phyloP scores from a whole-genome alignment of 2,329 filamentous ascomycete genomes.

The Rachicladosporium sp. region DNA sequence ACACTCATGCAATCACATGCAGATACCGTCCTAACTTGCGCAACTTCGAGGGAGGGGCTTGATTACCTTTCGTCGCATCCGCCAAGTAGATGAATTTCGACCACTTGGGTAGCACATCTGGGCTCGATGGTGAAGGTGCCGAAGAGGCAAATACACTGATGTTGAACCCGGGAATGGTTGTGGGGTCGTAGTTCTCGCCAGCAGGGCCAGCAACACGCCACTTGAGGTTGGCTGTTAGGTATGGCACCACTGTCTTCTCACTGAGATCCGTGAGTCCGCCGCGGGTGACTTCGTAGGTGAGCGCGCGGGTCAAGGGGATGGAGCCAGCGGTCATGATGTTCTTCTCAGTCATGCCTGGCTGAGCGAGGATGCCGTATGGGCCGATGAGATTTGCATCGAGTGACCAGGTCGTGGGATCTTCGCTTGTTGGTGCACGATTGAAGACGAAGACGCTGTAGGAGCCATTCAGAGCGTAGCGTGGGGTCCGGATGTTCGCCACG shows the following conservation, averaged over 20 bases:
- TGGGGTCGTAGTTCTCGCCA: constrained; percentile 19
- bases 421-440: constrained; percentile 37
- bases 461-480: constrained; percentile 46
- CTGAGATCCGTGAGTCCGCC: constrained; percentile 17
- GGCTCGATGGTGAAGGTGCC: constrained; percentile 19
- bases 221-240: constrained; percentile 20
- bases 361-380: constrained; percentile 38
- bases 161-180: constrained; percentile 26
- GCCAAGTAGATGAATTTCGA: constrained; percentile 13
- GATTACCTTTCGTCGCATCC: constrained; percentile 6
- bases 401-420: constrained; percentile 38
- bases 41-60: background rate
- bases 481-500: constrained; percentile 52
- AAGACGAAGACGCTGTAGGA: constrained; percentile 58
- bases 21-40: too few relatives aligned
- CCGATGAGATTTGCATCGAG: constrained; percentile 46
- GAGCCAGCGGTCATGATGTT: constrained; percentile 25
- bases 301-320: constrained; percentile 32
- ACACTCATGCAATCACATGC: too few relatives aligned
- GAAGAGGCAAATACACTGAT: constrained; percentile 28
- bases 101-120: constrained; percentile 21
- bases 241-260: constrained; percentile 16
- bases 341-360: constrained; percentile 13
- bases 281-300: constrained; percentile 23
- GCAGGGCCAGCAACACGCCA: constrained; percentile 24